A percentile compares a stretch with the other conserved stretches of the same genome.
Evolutionary conservation across 345 rosid genomes (phyloP).

Genomic region (Brassica carinata): DNA sequence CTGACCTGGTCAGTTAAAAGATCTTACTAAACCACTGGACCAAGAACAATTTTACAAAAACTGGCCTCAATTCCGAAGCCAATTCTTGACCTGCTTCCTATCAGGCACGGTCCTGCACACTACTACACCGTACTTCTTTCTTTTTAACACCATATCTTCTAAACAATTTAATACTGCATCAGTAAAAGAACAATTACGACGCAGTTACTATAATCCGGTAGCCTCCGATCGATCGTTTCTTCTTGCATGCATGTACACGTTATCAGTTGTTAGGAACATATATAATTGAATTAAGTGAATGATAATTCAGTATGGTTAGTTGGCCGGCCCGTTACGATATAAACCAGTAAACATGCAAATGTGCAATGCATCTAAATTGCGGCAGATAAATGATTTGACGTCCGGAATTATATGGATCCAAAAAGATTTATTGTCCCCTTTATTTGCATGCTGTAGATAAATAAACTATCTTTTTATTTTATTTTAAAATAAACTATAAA

Average conservation of each 20-base stretch:
- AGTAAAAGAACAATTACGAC: neutral
- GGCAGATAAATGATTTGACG: constrained; percentile 19
- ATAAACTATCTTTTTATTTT: too few species aligned
- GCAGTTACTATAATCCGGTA: neutral
- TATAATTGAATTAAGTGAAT: neutral
- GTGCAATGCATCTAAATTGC: constrained; percentile 13
- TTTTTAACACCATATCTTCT: neutral
- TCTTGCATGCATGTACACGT: neutral
- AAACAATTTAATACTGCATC: neutral
- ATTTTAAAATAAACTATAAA: neutral
- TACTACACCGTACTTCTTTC: neutral
- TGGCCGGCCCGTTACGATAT: neutral
- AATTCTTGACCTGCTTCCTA: too few species aligned
- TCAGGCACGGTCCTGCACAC: too few species aligned
- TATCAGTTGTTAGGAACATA: neutral
- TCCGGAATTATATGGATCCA: constrained; percentile 9
- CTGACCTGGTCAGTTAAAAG: too few species aligned
- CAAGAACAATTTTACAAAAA: too few species aligned
- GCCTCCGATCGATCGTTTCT: neutral
- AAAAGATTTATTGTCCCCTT: constrained; percentile 31
- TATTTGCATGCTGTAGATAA: constrained; percentile 14
- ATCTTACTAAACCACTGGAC: too few species aligned
- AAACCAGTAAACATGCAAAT: neutral
- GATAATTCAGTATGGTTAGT: neutral
- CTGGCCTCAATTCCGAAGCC: too few species aligned